Conservation (phyloP, 2,329 filamentous ascomycete species). For the Aspergillus hiratsukae region DNA sequence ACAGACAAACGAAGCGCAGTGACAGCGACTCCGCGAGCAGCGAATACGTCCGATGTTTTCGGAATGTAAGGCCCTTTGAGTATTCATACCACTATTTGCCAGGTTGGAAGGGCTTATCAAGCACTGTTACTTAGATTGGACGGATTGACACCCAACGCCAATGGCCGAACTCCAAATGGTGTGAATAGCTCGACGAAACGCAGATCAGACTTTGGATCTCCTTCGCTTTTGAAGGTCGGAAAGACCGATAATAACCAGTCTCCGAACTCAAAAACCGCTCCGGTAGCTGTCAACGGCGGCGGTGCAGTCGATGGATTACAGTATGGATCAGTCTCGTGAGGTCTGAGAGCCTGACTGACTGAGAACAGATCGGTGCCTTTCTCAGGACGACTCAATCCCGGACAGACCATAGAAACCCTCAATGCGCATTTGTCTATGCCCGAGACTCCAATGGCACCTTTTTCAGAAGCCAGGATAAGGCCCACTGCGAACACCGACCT, state of each 20-base stretch:
- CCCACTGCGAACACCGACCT: conserved; percentile 81
- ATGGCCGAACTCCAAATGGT: conserved; percentile 26
- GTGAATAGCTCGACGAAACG: conserved; percentile 48
- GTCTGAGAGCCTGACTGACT: conserved; percentile 9
- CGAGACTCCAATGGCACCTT: conserved; percentile 67
- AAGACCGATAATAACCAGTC: conserved; percentile 48
- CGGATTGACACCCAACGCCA: conserved; percentile 62
- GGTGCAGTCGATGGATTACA: conserved; percentile 25
- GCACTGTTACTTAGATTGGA: conserved; percentile 51
- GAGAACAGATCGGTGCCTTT: conserved; percentile 58
- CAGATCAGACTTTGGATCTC: conserved; percentile 48
- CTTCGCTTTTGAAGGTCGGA: conserved; percentile 38
- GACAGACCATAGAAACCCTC: conserved; percentile 76
- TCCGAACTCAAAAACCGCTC: conserved; percentile 41
- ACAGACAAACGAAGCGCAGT: conserved; percentile 60
- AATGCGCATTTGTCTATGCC: conserved; percentile 68
- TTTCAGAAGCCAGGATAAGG: conserved; percentile 72
- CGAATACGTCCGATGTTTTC: conserved; percentile 66
- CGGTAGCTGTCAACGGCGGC: conserved; percentile 31
- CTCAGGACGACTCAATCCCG: conserved; percentile 69
- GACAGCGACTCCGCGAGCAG: conserved; percentile 55
- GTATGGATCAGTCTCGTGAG: conserved; percentile 29
- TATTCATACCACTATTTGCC: not conserved
- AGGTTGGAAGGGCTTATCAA: not conserved
- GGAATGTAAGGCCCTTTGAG: conserved; percentile 60